Base-by-base conservation (phyloP, 2,329 filamentous ascomycete species). In the Beauveria caledonica region DNA sequence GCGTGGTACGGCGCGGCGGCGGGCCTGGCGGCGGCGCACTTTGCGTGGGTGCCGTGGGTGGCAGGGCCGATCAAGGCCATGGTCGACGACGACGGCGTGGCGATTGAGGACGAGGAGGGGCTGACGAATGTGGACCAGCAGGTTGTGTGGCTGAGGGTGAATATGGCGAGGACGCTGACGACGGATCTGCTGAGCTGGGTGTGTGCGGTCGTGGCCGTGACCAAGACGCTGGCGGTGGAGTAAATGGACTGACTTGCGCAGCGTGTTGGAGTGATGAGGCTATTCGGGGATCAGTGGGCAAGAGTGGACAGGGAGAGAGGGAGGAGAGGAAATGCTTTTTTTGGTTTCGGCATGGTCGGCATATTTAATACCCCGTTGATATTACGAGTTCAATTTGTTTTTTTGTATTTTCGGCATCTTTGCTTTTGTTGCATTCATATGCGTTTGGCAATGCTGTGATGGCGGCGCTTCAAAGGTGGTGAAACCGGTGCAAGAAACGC, bases 101-200 rank as follows among this genome's bases (percentile, higher is more conserved):
- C 48, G 19, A 62, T 62, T 21, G 58, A 58, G 33, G 63, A 63
- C 39, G 64, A 55, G 51, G 61, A 62, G 51, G 68, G 65, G 49
- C 64, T 64, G 40, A 62, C 64, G 10, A 70, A 68, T 39, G 68
- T 58, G n/a, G 68, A 68, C 40, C 66, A 68, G 54, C 51, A 73
- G 67, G 60, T 62, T 51, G 61, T 63, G 15, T 75, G 73, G 73
- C 39, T 74, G 55, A 10, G 51, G 49, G 68, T 70, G 5, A 74
- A 74, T 17, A 52, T 65, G 33, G 33, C 64, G 54, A 67, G 73
- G 63, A 69, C 70, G 63, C 45, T 70, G 64, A 74, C 72, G 45
- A 68, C 68, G 17, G 73, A 74, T 62, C 9, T 73, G 62, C 68
- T 63, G 5, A 72, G 71, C 33, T 75, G 71, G 70, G 29, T 69